phyloP scores from a whole-genome alignment of 257 asterid genomes.

The Petrea volubilis region DNA sequence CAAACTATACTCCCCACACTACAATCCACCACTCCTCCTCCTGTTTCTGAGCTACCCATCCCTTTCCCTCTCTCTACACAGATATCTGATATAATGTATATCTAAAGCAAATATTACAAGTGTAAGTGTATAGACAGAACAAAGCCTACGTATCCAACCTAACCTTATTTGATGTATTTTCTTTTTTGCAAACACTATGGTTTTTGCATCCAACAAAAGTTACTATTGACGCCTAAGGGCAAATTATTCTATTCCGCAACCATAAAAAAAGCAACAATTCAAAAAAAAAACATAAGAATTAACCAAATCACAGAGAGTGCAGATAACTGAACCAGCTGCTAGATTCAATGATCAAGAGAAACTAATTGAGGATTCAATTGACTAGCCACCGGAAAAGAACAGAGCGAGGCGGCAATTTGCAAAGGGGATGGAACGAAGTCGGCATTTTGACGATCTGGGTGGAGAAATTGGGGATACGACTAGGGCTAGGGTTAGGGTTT shows the following conservation, averaged over 20 bases:
- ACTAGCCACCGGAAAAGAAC: slow-evolving; percentile 54
- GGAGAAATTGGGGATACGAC: slow-evolving; percentile 43
- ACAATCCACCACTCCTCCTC: slow-evolving; percentile 60
- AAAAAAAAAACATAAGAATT: slow-evolving; percentile 13
- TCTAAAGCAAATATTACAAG: slow-evolving; percentile 19
- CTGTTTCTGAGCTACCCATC: slow-evolving; percentile 88
- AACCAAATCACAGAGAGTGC: slow-evolving; percentile 29
- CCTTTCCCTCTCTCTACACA: slow-evolving; percentile 12
- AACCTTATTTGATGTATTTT: slow-evolving; percentile 12
- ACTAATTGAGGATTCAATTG: slow-evolving; percentile 29
- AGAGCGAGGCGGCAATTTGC: slow-evolving; percentile 29
- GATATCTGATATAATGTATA: slow-evolving; percentile 32
- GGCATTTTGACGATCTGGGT: slow-evolving; percentile 38
- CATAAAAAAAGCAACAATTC: slow-evolving; percentile 16
- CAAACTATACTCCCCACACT: slow-evolving; percentile 97
- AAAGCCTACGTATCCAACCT: slow-evolving; percentile 22
- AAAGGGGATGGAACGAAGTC: slow-evolving; percentile 13
- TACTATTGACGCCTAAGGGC: slow-evolving; percentile 13
- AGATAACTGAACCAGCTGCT: slow-evolving; percentile 22
- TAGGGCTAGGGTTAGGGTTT: slow-evolving; percentile 72
- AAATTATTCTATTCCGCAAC: slow-evolving; percentile 18
- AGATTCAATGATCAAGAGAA: slow-evolving; percentile 26
- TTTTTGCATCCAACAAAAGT: slow-evolving; percentile 8
- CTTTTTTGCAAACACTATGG: slow-evolving; percentile 7
- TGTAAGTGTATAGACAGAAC: slow-evolving; percentile 23